These are phyloP conservation scores for Zygoascus ofunaensis DNA, from an alignment of 805 yeast species.

Conservation along the genomic window DNA sequence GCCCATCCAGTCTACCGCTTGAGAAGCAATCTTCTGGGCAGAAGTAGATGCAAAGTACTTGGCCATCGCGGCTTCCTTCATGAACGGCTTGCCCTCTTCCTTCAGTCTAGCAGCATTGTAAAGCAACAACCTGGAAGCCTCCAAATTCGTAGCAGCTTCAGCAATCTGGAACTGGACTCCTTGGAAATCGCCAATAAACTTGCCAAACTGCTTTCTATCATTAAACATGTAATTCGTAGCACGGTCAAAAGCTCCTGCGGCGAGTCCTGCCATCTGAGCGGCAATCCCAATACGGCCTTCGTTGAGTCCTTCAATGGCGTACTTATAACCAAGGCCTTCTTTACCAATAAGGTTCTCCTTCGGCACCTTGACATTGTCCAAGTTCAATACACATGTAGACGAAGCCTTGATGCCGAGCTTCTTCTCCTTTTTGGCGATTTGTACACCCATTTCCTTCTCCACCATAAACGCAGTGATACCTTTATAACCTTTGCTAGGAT, in stretches of 20 bases:
- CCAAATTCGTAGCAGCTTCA: slow-evolving; percentile 36
- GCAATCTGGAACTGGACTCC: slow-evolving; percentile 41
- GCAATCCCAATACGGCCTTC: slow-evolving; percentile 40
- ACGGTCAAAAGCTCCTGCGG: slow-evolving; percentile 35
- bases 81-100: slow-evolving; percentile 34
- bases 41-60: slow-evolving; percentile 34
- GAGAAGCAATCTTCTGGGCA: slow-evolving; percentile 33
- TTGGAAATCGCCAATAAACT: slow-evolving; percentile 35
- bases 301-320: slow-evolving; percentile 36
- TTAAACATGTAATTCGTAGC: slow-evolving; percentile 32
- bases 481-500: slow-evolving; percentile 35
- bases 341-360: slow-evolving; percentile 35
- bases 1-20: slow-evolving; percentile 41
- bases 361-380: slow-evolving; percentile 35
- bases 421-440: slow-evolving; percentile 37
- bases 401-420: slow-evolving; percentile 37
- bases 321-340: slow-evolving; percentile 38
- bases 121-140: slow-evolving; percentile 34
- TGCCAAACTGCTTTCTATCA: slow-evolving; percentile 37
- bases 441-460: slow-evolving; percentile 34
- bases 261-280: slow-evolving; percentile 39
- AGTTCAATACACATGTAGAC: slow-evolving; percentile 34
- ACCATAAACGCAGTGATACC: slow-evolving; percentile 38
- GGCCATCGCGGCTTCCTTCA: slow-evolving; percentile 40
- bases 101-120: slow-evolving; percentile 39